phyloP scores from a whole-genome alignment of 139 green algal species.

The Coelastrella sp. region DNA sequence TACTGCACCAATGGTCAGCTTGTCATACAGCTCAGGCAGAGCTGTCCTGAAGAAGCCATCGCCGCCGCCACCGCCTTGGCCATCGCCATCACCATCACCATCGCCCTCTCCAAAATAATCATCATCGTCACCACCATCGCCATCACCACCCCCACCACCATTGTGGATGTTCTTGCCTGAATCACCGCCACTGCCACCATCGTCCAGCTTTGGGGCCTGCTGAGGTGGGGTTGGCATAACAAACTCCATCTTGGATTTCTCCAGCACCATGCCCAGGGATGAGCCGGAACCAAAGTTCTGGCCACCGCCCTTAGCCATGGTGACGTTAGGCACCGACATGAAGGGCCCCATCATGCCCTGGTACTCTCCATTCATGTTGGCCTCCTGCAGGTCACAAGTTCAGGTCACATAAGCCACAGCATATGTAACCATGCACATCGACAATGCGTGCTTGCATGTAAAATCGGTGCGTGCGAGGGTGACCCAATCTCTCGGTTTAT shows the following conservation, averaged over 20 bases:
- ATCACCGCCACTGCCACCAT: constrained; percentile 84
- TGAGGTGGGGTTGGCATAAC: constrained; percentile 68
- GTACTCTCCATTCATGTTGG: constrained; percentile 6
- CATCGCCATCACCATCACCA: constrained; percentile 80
- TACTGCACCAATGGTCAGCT: constrained; percentile 89
- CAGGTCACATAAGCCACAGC: background rate
- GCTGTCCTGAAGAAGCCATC: constrained; percentile 83
- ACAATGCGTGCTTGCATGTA: background rate
- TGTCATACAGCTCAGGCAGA: constrained; percentile 93
- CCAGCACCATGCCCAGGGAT: constrained; percentile 60
- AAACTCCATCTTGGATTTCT: constrained; percentile 61
- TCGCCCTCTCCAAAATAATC: constrained; percentile 66
- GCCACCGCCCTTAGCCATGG: constrained; percentile 53
- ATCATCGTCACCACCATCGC: constrained; percentile 93
- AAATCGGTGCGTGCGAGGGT: background rate
- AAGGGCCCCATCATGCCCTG: background rate
- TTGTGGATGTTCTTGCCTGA: constrained; percentile 93
- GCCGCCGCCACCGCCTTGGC: constrained; percentile 82
- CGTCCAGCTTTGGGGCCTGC: constrained; percentile 78
- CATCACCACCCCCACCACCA: constrained; percentile 78
- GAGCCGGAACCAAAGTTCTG: constrained; percentile 53
- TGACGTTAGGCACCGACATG: constrained; percentile 53
- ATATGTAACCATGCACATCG: constrained; percentile 9
- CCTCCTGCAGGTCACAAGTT: constrained; percentile 26
- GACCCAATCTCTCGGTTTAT: constrained; percentile 30